phyloP scores from a whole-genome alignment of 179 eudicot genomes.

The Spergularia azorica region DNA sequence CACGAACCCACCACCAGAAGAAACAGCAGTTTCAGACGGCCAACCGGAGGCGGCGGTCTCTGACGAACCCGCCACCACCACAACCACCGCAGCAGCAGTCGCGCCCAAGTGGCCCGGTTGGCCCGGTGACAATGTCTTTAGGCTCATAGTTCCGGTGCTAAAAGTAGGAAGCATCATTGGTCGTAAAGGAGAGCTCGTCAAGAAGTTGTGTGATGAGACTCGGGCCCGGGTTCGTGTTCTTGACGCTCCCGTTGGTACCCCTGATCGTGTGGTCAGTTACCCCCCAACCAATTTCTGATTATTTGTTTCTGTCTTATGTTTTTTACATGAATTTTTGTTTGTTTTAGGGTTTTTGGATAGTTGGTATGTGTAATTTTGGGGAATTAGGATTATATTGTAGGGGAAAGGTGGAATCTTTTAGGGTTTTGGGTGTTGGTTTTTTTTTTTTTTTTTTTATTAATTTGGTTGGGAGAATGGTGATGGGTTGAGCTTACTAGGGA shows the following conservation, averaged over 20 bases:
- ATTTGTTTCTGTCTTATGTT: not conserved
- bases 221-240: constrained; percentile 73
- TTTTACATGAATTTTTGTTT: not conserved
- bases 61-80: not conserved
- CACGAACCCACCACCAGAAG: too few species aligned
- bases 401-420: not conserved
- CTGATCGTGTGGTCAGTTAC: constrained; percentile 72
- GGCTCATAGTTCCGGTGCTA: constrained; percentile 63
- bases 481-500: not conserved
- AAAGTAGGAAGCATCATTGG: constrained; percentile 85
- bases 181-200: constrained; percentile 80
- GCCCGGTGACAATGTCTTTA: constrained; percentile 74
- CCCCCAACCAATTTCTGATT: not conserved
- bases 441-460: not conserved
- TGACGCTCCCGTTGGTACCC: constrained; percentile 59
- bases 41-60: too few species aligned
- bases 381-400: not conserved
- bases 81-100: constrained; percentile 5
- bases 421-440: not conserved
- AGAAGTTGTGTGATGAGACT: constrained; percentile 79
- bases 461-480: not conserved
- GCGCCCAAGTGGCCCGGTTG: constrained; percentile 76
- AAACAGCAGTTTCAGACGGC: not conserved
- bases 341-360: constrained; percentile 8
- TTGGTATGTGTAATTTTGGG: not conserved